phyloP scores from a whole-genome alignment of 805 yeast species.

The Ogataea paradorogensis region DNA sequence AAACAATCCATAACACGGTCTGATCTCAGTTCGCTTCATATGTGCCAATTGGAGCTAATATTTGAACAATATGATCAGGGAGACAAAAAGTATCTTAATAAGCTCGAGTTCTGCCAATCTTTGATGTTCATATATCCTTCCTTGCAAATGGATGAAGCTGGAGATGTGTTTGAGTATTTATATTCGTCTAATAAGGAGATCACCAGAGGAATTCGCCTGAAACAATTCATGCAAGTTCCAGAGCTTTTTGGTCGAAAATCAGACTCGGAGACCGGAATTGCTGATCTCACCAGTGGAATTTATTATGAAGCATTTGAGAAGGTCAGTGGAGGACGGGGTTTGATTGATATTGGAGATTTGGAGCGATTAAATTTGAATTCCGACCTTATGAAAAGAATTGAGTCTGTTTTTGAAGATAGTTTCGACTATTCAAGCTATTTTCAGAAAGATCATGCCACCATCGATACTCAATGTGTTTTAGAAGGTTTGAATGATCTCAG shows the following conservation, averaged over 20 bases:
- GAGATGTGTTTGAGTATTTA: conserved; percentile 36
- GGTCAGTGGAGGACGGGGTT: conserved; percentile 38
- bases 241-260: conserved; percentile 21
- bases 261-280: conserved; percentile 34
- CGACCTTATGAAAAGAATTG: conserved; percentile 11
- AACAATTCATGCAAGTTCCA: conserved; percentile 26
- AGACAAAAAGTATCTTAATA: conserved; percentile 36
- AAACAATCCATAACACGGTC: conserved; percentile 5
- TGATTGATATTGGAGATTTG: conserved; percentile 39
- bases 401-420: conserved; percentile 15
- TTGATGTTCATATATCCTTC: conserved; percentile 41
- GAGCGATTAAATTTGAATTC: conserved; percentile 31
- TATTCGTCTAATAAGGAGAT: conserved; percentile 22
- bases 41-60: conserved; percentile 42
- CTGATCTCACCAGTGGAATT: conserved; percentile 39
- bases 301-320: conserved; percentile 38
- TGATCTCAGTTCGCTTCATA: conserved; percentile 9
- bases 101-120: conserved; percentile 42
- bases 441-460: conserved; percentile 10
- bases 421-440: conserved; percentile 19
- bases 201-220: conserved; percentile 27
- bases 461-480: conserved; percentile 12
- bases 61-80: conserved; percentile 40
- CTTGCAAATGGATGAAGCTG: conserved; percentile 34
- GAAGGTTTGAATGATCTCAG: conserved; percentile 9